These are phyloP conservation scores for Melocanna baccifera DNA, from an alignment of 176 grass and related monocot genomes.

Conservation along the genomic window DNA sequence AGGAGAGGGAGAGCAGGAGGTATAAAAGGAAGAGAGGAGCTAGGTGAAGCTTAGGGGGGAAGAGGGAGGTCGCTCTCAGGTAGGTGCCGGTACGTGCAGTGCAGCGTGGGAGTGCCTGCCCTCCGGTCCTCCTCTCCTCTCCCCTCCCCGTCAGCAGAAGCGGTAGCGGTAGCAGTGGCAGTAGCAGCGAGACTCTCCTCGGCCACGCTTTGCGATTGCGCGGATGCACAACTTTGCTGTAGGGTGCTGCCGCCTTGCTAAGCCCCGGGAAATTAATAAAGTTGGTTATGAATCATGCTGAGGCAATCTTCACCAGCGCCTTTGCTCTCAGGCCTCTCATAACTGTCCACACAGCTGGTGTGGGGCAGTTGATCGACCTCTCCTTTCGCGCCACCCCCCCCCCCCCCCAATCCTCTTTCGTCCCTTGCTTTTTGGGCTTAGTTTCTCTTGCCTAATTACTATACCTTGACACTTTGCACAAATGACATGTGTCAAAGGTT, in stretches of 20 bases:
- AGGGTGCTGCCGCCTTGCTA: background rate
- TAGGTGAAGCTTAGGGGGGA: background rate
- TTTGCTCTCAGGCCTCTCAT: slow-evolving; percentile 7
- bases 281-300: slow-evolving; percentile 23
- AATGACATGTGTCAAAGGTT: background rate
- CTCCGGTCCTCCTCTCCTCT: background rate
- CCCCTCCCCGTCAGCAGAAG: background rate
- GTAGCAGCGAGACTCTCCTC: background rate
- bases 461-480: background rate
- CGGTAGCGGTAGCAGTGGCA: background rate
- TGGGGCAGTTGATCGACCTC: slow-evolving; percentile 25
- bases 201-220: background rate
- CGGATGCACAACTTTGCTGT: slow-evolving; percentile 5
- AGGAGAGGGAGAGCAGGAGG: slow-evolving; percentile 15
- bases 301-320: slow-evolving; percentile 8
- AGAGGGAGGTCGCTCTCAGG: slow-evolving; percentile 43
- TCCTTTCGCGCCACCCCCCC: too few relatives aligned
- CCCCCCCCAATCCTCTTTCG: too few relatives aligned
- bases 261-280: slow-evolving; percentile 9
- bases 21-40: slow-evolving; percentile 26
- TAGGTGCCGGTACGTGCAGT: slow-evolving; percentile 44
- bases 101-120: background rate
- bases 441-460: background rate
- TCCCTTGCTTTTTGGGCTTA: background rate
- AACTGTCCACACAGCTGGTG: slow-evolving; percentile 33